These are phyloP conservation scores for Kregervanrija delftensis DNA, from an alignment of 805 yeast species.

Conservation along the genomic window DNA sequence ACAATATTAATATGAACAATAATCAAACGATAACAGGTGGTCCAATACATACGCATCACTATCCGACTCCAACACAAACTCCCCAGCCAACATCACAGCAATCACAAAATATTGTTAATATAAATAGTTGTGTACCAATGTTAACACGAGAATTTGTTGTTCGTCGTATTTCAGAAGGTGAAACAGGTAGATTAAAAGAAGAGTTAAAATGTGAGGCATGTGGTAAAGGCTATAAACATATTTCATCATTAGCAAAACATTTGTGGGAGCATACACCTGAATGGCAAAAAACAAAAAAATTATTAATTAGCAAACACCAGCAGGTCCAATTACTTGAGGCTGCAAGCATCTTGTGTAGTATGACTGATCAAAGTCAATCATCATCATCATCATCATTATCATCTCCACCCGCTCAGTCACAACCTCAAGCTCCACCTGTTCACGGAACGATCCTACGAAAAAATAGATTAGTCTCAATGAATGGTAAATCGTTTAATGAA, in stretches of 20 bases:
- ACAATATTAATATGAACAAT: conserved; percentile 1
- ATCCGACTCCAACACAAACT: conserved; percentile 12
- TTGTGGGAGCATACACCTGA: conserved; percentile 94
- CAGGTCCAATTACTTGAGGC: conserved; percentile 80
- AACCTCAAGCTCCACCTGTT: conserved; percentile 4
- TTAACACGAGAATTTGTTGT: conserved; percentile 67
- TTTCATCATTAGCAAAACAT: conserved; percentile 81
- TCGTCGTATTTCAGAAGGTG: conserved; percentile 79
- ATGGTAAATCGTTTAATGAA: too few species aligned
- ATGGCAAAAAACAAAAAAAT: conserved; percentile 81
- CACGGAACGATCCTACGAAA: conserved; percentile 14
- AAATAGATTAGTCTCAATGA: too few species aligned
- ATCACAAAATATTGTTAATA: not conserved
- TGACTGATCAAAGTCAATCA: conserved; percentile 39
- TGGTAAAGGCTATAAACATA: conserved; percentile 87
- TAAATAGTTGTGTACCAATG: conserved; percentile 22
- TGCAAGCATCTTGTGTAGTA: conserved; percentile 68
- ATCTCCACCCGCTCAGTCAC: conserved; percentile 6
- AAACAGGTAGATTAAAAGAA: conserved; percentile 76
- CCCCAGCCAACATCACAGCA: conserved; percentile 8
- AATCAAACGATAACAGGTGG: conserved; percentile 14
- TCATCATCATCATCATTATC: conserved; percentile 7
- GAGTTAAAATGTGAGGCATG: conserved; percentile 85
- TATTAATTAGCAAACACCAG: conserved; percentile 79
- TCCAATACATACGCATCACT: conserved; percentile 18